phyloP scores from a whole-genome alignment of 441 rosid genomes.

The Adansonia madagascariensis region DNA sequence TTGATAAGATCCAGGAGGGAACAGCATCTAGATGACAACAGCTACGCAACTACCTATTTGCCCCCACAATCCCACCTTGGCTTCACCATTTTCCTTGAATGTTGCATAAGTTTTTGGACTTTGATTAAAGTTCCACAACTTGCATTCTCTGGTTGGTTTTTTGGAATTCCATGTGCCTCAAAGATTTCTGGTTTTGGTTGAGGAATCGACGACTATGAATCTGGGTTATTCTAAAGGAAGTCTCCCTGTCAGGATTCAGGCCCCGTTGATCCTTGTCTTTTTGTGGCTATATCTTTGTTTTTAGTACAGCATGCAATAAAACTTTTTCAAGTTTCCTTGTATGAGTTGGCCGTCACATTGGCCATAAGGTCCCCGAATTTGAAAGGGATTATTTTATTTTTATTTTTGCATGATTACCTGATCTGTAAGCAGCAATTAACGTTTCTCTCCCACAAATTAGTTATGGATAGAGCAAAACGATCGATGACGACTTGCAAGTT shows the following conservation, averaged over 20 bases:
- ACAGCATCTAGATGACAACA: not conserved
- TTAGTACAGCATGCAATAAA: not conserved
- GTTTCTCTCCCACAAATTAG: constrained; percentile 19
- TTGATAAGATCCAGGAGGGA: not conserved
- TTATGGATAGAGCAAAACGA: not conserved
- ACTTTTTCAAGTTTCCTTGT: constrained; percentile 1
- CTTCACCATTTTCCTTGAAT: not conserved
- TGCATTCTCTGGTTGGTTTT: constrained; percentile 19
- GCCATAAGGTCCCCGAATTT: not conserved
- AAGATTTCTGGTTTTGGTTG: constrained; percentile 2
- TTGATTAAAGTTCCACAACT: constrained; percentile 11
- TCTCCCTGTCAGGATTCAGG: constrained; percentile 8
- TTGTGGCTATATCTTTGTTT: not conserved
- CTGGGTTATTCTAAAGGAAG: constrained; percentile 18
- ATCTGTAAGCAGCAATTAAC: not conserved
- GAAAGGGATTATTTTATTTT: not conserved
- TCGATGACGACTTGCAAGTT: not conserved
- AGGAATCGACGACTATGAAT: constrained; percentile 14
- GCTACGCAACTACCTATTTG: not conserved
- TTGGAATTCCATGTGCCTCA: constrained; percentile 15
- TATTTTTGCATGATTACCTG: not conserved
- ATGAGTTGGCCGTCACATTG: constrained; percentile 11
- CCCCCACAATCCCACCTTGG: constrained; percentile 9
- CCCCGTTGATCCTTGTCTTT: not conserved
- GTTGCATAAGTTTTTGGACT: not conserved